These are phyloP conservation scores for Haemoproteus tartakovskyi DNA, from an alignment of 169 alveolate genomes.

Conservation along the genomic window DNA sequence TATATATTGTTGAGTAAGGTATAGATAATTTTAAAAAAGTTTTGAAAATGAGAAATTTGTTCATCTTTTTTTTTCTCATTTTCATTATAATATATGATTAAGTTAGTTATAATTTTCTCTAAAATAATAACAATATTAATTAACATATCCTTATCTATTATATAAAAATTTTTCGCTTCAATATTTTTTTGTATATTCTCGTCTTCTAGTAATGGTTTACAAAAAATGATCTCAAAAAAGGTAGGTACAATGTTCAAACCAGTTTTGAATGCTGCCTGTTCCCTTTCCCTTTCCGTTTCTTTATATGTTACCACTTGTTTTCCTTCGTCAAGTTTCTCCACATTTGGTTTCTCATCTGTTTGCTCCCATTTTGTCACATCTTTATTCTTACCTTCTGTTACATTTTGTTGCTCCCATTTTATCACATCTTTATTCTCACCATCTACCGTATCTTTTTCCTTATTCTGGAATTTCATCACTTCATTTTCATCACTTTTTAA, in stretches of 20 bases:
- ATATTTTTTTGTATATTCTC: constrained; percentile 45
- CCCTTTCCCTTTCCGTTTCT: neutral
- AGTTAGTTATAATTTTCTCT: constrained; percentile 24
- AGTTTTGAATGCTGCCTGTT: neutral
- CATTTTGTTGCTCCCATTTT: neutral
- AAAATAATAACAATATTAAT: constrained; percentile 21
- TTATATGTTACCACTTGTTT: neutral
- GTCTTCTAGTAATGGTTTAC: constrained; percentile 39
- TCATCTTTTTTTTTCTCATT: constrained; percentile 5
- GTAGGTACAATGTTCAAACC: too few species aligned
- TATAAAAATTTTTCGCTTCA: constrained; percentile 34
- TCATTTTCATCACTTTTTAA: neutral
- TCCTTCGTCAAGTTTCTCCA: too few species aligned
- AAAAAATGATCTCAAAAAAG: constrained; percentile 21
- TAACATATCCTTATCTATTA: constrained; percentile 43
- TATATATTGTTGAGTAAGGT: constrained; percentile 38
- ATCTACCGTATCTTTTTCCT: neutral
- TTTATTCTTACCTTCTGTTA: neutral
- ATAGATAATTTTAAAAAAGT: constrained; percentile 27
- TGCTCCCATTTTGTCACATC: neutral
- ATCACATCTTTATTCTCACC: neutral
- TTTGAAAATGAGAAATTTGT: constrained; percentile 28
- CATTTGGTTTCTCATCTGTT: too few species aligned
- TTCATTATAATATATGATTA: constrained; percentile 14
- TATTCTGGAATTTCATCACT: neutral